Base-by-base conservation (phyloP, 306 rosid species). In the Rosa rugosa region DNA sequence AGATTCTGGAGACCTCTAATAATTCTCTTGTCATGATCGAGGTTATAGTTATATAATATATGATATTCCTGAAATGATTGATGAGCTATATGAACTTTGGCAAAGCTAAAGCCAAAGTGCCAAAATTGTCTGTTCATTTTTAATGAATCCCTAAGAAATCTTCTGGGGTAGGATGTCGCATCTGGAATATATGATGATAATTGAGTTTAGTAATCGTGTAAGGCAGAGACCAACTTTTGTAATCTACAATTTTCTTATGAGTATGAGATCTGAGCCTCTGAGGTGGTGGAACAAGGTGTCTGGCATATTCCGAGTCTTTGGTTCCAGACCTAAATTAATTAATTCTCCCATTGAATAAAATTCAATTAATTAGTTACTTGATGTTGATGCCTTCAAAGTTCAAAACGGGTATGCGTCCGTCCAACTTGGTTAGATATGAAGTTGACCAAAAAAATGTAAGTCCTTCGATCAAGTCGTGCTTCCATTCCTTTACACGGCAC, bases 1-100 rank as follows among this genome's bases (percentile, higher is more conserved):
- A 56, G 72, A 45, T 64, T 64, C 62, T 49, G 42, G 79, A 76
- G 34, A 47, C 41, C 47, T 34, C 47, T 76, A 38, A 62, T 18
- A 66, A 31, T 42, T 13, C 5, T 53, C 36, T 2, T 16, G 10
- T n/a, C n/a, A n/a, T 14, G 69, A 31, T 31, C 36, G 36, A 31
- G 41, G 41, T 27, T 63, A 0, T 11, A 62, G 36, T 59, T 5
- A 13, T 8, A 8, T 63, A 13, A 27, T 12, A 11, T 60, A 18
- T 64, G 20, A 34, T 64, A 56, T 56, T 56, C 27, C 63, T 56
- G 63, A 56, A n/a, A n/a, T 56, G 13, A n/a, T 8, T 9, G 41
- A 47, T 9, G 22, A 47, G 67, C 40, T 23, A 25, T 62, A 23
- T 23, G 25, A 14, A 23, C 56, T 41, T 22, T 18, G 16, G n/a